Evolutionary conservation across 805 yeast species (phyloP).

Genomic region (Vanderwaltozyma tropicalis): DNA sequence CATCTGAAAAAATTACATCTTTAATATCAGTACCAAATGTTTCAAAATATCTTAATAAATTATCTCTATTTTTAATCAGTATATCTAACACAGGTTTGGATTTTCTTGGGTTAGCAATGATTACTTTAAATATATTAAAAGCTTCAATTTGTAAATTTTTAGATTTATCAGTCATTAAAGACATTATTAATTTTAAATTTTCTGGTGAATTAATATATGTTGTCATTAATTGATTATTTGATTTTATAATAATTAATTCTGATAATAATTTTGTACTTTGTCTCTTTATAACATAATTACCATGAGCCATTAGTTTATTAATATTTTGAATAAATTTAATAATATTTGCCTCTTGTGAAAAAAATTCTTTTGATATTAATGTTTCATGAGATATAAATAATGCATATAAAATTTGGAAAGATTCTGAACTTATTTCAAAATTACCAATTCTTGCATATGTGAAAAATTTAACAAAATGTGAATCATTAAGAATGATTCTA

Average conservation of each 20-base stretch:
- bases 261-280: conserved; percentile 74
- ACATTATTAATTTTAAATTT: conserved; percentile 79
- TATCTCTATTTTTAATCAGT: conserved; percentile 71
- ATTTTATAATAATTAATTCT: conserved; percentile 58
- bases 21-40: conserved; percentile 49
- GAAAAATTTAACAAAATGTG: conserved; percentile 73
- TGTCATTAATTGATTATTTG: conserved; percentile 63
- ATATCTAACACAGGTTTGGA: conserved; percentile 72
- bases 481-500: conserved; percentile 41
- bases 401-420: conserved; percentile 68
- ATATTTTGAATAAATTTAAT: conserved; percentile 50
- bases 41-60: conserved; percentile 58
- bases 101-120: conserved; percentile 93
- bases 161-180: conserved; percentile 75
- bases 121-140: conserved; percentile 85
- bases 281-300: conserved; percentile 85
- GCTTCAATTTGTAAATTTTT: conserved; percentile 84
- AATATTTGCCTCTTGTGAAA: conserved; percentile 40
- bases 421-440: conserved; percentile 86
- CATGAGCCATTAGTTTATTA: conserved; percentile 60
- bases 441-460: conserved; percentile 62
- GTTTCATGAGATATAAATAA: conserved; percentile 60
- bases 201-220: conserved; percentile 71
- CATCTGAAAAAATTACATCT: conserved; percentile 60
- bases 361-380: conserved; percentile 55